A percentile compares a stretch with the other conserved stretches of the same genome.
Evolutionary conservation across 305 asterid species (phyloP).

Genomic region (Coffea humblotiana): DNA sequence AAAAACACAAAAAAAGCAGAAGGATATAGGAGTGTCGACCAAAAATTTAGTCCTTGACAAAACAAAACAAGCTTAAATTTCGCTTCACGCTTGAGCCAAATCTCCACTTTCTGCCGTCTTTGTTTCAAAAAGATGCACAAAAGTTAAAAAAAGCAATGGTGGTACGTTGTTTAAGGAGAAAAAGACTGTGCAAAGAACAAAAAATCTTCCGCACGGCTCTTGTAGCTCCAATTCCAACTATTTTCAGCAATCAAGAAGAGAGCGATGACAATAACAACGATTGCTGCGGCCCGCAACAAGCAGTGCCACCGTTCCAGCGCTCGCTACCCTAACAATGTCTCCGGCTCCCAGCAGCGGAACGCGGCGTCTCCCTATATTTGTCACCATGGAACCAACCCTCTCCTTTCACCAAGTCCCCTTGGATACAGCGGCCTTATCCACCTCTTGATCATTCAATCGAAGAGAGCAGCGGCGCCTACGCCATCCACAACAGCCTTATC

Average conservation of each 20-base stretch:
- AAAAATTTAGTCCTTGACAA: neutral
- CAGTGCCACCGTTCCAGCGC: conserved; percentile 33
- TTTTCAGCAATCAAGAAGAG: conserved; percentile 9
- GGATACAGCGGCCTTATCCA: conserved; percentile 44
- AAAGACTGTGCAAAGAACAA: conserved; percentile 33
- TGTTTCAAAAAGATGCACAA: conserved; percentile 30
- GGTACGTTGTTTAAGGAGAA: conserved; percentile 28
- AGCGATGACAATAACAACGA: conserved; percentile 15
- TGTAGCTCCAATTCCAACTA: conserved; percentile 32
- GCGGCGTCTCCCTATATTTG: conserved; percentile 49
- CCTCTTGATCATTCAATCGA: conserved; percentile 7
- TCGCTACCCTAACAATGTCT: conserved; percentile 13
- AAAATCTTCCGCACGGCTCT: conserved; percentile 45
- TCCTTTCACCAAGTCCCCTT: conserved; percentile 67
- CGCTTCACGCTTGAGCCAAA: neutral
- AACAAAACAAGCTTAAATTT: neutral
- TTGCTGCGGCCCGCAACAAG: conserved; percentile 41
- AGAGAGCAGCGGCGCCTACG: neutral
- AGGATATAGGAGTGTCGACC: too few species aligned
- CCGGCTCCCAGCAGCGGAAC: conserved; percentile 36
- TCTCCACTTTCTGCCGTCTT: neutral
- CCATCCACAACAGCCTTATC: conserved; percentile 33
- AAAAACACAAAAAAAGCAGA: too few species aligned
- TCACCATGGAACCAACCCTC: conserved; percentile 83
- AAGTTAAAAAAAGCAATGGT: conserved; percentile 19